phyloP scores from a whole-genome alignment of 495 filamentous ascomycete genomes.

The Peziza echinospora region DNA sequence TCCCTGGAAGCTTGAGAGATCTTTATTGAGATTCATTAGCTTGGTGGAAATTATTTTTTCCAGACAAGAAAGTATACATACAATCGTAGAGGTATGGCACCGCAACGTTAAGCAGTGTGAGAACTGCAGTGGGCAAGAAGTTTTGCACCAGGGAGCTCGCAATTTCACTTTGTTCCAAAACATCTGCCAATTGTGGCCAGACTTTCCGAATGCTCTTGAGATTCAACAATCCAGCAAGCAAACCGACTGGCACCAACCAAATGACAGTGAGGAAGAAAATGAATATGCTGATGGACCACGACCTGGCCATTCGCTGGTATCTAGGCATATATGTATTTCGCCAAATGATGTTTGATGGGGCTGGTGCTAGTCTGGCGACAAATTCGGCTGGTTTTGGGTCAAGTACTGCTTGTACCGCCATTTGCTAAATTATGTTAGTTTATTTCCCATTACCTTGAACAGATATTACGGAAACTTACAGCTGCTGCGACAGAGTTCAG shows the following conservation, averaged over 20 bases:
- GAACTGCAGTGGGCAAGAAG: slow-evolving; percentile 60
- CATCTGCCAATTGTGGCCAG: slow-evolving; percentile 44
- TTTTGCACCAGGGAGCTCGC: slow-evolving; percentile 60
- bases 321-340: slow-evolving; percentile 75
- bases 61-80: slow-evolving; percentile 22
- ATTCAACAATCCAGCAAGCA: slow-evolving; percentile 55
- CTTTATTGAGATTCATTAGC: no score
- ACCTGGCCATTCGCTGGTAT: slow-evolving; percentile 43
- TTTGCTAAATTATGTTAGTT: slow-evolving; percentile 30
- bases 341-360: slow-evolving; percentile 81
- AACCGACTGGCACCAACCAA: slow-evolving; percentile 71
- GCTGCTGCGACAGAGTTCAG: slow-evolving; percentile 79
- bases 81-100: slow-evolving; percentile 92
- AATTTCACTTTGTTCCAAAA: slow-evolving; percentile 43
- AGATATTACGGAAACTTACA: slow-evolving; percentile 22
- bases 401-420: slow-evolving; percentile 81
- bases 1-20: slow-evolving; percentile 69
- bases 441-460: neutral
- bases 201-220: slow-evolving; percentile 53
- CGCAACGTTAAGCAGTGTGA: slow-evolving; percentile 67
- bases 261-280: slow-evolving; percentile 66
- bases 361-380: slow-evolving; percentile 65
- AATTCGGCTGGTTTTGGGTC: slow-evolving; percentile 71
- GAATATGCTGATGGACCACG: slow-evolving; percentile 62
- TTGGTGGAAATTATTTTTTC: slow-evolving; percentile 4